Conservation (phyloP, 768 basidiomycete species). For the Leccinum ochraceum region DNA sequence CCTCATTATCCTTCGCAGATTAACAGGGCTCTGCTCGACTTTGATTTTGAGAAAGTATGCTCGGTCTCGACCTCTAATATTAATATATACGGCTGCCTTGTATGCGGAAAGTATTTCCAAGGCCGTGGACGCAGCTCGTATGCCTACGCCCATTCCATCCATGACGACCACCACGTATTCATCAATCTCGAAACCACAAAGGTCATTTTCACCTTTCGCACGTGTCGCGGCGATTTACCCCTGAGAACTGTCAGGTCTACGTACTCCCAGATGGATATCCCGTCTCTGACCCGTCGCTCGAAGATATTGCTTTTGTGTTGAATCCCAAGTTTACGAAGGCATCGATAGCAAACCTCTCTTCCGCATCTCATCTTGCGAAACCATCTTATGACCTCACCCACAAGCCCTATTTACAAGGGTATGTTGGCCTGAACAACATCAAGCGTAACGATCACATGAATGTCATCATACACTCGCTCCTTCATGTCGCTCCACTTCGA, state of each 20-base stretch:
- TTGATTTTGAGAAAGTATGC: slow-evolving; percentile 99
- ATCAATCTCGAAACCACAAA: slow-evolving; percentile 93
- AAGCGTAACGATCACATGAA: slow-evolving; percentile 98
- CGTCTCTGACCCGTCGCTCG: slow-evolving; percentile 94
- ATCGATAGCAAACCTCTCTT: slow-evolving; percentile 56
- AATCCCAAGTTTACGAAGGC: slow-evolving; percentile 78
- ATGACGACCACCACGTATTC: slow-evolving; percentile 98
- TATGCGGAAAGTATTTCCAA: slow-evolving; percentile 99
- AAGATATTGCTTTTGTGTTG: slow-evolving; percentile 92
- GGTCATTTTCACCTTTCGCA: slow-evolving; percentile 38
- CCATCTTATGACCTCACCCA: slow-evolving; percentile 84
- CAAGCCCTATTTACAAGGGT: slow-evolving; percentile 87
- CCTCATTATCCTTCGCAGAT: slow-evolving; percentile 55
- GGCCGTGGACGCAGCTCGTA: slow-evolving; percentile 92
- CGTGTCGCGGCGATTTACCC: slow-evolving; percentile 20
- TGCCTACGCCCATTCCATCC: slow-evolving; percentile 96
- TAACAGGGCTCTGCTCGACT: slow-evolving; percentile 87
- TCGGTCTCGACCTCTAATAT: slow-evolving; percentile 95
- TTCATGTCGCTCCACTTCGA: slow-evolving; percentile 88
- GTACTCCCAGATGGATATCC: slow-evolving; percentile 96
- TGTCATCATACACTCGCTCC: slow-evolving; percentile 89
- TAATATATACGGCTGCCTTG: slow-evolving; percentile 96
- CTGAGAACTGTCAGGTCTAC: slow-evolving; percentile 69
- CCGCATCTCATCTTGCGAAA: slow-evolving; percentile 59
- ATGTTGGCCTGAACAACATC: slow-evolving; percentile 97